Conservation (phyloP, 306 rosid genomes). For the Quercus alba region DNA sequence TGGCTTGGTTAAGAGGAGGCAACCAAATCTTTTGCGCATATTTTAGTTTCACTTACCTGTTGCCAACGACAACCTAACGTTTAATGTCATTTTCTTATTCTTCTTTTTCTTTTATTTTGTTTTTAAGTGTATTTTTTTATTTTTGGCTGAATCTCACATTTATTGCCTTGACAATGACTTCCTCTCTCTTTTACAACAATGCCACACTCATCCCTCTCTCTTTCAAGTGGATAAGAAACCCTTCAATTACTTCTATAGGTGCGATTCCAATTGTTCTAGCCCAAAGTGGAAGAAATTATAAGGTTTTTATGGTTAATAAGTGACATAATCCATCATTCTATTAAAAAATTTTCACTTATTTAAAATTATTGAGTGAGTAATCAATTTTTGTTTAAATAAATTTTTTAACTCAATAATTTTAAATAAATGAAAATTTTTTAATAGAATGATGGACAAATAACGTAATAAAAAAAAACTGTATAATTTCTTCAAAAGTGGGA, state of each 20-base stretch:
- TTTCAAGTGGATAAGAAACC: neutral
- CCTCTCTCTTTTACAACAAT: neutral
- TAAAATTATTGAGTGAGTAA: too few relatives aligned
- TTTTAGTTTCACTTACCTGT: conserved; percentile 41
- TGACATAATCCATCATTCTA: too few relatives aligned
- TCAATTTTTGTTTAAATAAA: too few relatives aligned
- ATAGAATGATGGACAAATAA: too few relatives aligned
- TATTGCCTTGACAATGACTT: conserved; percentile 45
- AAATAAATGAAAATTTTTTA: fast-evolving
- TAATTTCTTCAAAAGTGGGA: conserved; percentile 11
- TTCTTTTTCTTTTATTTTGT: too few relatives aligned
- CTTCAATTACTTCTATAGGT: neutral
- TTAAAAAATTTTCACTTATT: too few relatives aligned
- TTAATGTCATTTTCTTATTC: too few relatives aligned
- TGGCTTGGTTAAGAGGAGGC: neutral
- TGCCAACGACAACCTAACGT: conserved; percentile 22
- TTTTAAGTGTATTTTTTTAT: too few relatives aligned
- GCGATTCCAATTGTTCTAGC: neutral
- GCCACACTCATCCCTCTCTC: neutral
- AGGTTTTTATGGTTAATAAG: too few relatives aligned
- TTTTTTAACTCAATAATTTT: too few relatives aligned
- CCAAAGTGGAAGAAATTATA: conserved; percentile 3
- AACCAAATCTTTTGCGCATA: conserved; percentile 47
- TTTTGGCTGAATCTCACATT: conserved; percentile 19
- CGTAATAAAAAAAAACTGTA: too few relatives aligned